Conservation (phyloP, 345 rosid species). For the Hibiscus mutabilis region DNA sequence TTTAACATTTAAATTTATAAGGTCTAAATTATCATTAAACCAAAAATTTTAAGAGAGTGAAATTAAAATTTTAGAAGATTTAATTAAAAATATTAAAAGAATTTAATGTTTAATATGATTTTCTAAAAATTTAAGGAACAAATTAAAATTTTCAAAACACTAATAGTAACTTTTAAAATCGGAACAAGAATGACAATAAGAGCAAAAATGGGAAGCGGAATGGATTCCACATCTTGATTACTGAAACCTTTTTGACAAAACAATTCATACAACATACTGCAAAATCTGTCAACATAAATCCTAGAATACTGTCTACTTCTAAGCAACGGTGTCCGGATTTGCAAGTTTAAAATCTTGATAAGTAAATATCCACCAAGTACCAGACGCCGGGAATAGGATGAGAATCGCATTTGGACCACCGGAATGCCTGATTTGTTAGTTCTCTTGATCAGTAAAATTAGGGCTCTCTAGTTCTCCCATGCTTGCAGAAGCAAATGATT, state of each 20-base stretch:
- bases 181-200: too few relatives aligned
- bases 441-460: constrained; percentile 53
- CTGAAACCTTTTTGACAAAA: not conserved
- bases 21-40: too few relatives aligned
- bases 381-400: not conserved
- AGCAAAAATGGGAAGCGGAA: not conserved
- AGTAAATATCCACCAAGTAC: not conserved
- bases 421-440: constrained; percentile 20
- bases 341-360: not conserved
- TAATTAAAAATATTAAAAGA: too few relatives aligned
- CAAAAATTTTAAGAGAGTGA: too few relatives aligned
- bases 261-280: not conserved
- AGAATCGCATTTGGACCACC: not conserved
- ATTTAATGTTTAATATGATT: too few relatives aligned
- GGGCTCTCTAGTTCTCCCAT: constrained; percentile 96
- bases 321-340: not conserved
- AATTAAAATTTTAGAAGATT: too few relatives aligned
- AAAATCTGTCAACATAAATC: not conserved
- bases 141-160: too few relatives aligned
- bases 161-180: too few relatives aligned
- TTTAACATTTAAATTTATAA: too few relatives aligned
- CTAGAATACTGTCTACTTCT: not conserved
- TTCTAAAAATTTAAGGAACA: too few relatives aligned
- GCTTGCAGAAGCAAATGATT: constrained; percentile 88
- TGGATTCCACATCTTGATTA: not conserved